phyloP scores from a whole-genome alignment of 305 asterid genomes.

The Ilex paraguariensis region DNA sequence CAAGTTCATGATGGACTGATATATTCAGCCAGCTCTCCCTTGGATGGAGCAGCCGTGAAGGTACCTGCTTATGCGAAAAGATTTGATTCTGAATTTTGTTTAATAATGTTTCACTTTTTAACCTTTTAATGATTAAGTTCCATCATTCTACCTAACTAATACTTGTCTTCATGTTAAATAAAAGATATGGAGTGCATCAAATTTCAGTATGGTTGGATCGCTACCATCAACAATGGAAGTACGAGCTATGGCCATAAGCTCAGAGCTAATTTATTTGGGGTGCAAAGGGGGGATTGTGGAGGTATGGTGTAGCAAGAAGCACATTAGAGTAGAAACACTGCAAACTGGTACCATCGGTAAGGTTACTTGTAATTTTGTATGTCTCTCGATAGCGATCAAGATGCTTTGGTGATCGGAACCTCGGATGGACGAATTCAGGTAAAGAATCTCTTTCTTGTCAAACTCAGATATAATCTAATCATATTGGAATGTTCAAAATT shows the following conservation, averaged over 20 bases:
- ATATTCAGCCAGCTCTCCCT: conserved; percentile 55
- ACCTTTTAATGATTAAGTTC: background rate
- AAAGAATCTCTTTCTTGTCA: background rate
- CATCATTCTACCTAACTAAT: background rate
- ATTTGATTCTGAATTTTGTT: too few relatives aligned
- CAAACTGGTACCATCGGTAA: conserved; percentile 39
- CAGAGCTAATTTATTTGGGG: conserved; percentile 69
- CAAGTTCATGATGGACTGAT: conserved; percentile 63
- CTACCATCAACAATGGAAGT: conserved; percentile 52
- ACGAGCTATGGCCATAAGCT: conserved; percentile 54
- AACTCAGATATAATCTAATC: background rate
- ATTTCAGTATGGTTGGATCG: conserved; percentile 50
- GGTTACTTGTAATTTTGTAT: conserved; percentile 61
- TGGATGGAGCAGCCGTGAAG: conserved; percentile 71
- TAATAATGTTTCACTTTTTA: too few relatives aligned
- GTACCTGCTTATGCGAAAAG: conserved; percentile 23
- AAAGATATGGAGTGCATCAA: conserved; percentile 73
- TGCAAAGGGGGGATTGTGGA: conserved; percentile 67
- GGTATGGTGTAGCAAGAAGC: conserved; percentile 74
- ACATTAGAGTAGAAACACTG: conserved; percentile 57
- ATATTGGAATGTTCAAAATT: background rate
- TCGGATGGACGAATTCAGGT: conserved; percentile 91
- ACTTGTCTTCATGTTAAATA: background rate
- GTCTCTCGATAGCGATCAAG: conserved; percentile 54
- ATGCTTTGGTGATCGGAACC: conserved; percentile 61